These are phyloP conservation scores for Eucalyptus paniculata DNA, from an alignment of 345 rosid species.

Conservation along the genomic window DNA sequence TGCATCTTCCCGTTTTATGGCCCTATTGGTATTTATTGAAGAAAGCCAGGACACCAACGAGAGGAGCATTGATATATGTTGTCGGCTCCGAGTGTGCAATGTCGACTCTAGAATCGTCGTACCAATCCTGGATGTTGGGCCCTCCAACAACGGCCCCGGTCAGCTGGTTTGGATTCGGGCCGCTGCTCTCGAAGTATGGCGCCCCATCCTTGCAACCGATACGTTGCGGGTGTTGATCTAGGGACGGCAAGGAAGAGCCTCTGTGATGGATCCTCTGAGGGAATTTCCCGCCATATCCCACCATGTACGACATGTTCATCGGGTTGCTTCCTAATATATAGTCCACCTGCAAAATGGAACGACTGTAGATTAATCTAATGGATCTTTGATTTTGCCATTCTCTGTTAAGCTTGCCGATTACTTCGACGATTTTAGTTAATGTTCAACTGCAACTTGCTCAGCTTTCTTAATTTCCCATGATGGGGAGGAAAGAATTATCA, in stretches of 20 bases:
- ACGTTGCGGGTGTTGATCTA: conserved; percentile 12
- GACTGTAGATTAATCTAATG: neutral
- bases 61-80: conserved; percentile 55
- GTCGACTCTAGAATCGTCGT: conserved; percentile 17
- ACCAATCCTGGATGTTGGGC: conserved; percentile 45
- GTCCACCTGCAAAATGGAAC: conserved; percentile 30
- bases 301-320: conserved; percentile 69
- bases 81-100: conserved; percentile 40
- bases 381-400: neutral
- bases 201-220: conserved; percentile 44
- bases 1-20: neutral
- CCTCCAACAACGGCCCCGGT: conserved; percentile 77
- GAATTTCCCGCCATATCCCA: conserved; percentile 52
- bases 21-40: neutral
- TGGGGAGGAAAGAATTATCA: neutral
- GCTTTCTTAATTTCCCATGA: neutral
- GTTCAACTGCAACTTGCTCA: neutral
- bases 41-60: conserved; percentile 48
- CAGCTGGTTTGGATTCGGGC: conserved; percentile 49
- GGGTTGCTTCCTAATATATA: conserved; percentile 86
- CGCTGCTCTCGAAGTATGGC: conserved; percentile 12
- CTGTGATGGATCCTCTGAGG: conserved; percentile 72
- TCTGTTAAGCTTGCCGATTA: neutral
- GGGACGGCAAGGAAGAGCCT: conserved; percentile 56
- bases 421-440: neutral